Base-by-base conservation (phyloP, 2,329 filamentous ascomycete genomes). In the Aspergillus ochraceoroseus region DNA sequence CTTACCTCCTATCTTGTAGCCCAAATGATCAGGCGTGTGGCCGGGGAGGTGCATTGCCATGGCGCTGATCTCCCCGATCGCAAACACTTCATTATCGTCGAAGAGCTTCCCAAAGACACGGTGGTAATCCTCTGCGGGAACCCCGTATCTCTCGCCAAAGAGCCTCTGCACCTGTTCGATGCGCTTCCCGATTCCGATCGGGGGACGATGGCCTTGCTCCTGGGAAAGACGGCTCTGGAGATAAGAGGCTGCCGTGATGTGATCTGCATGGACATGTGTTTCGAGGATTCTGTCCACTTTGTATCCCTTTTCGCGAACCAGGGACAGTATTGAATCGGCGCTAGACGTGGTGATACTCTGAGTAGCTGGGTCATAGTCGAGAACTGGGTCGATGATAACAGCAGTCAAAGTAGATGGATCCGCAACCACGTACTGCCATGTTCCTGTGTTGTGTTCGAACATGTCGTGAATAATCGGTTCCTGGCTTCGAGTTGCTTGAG, bases 341-440 rank as follows among this genome's bases (percentile, higher is more conserved):
- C 72, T 63, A 0, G 51, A 32, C 0, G 79, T 82, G 4, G 58
- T 66, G 43, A 82, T 67, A 2, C 38, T 53, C 26, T 64, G 59
- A 1, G 58, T 67, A 7, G 56, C 48, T 1, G 68, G 65, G 31
- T 79, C 70, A 44, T 71, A 81, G 55, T 82, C 72, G 2, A 83
- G 54, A 0, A 83, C 80, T 0, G 79, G 66, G 49, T 83, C 80
- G 49, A 83, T 80, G 36, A 83, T 75, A 41, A 70, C 72, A 1
- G 77, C 74, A 0, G 52, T 53, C 1, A 51, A 55, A 0, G 74
- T 77, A 0, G 53, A 42, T 0, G 75, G 70, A 44, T 82, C 77
- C 0, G 70, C 73, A 1, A 83, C 71, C 0, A 82, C 50, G 47
- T 81, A 82, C 52, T 83, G 44, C 44, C 44, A 46, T 17, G 40